A percentile compares a stretch with the other conserved stretches of the same genome.
phyloP scores from a whole-genome alignment of 1,284 basidiomycete genomes.

The Ganoderma sinense region DNA sequence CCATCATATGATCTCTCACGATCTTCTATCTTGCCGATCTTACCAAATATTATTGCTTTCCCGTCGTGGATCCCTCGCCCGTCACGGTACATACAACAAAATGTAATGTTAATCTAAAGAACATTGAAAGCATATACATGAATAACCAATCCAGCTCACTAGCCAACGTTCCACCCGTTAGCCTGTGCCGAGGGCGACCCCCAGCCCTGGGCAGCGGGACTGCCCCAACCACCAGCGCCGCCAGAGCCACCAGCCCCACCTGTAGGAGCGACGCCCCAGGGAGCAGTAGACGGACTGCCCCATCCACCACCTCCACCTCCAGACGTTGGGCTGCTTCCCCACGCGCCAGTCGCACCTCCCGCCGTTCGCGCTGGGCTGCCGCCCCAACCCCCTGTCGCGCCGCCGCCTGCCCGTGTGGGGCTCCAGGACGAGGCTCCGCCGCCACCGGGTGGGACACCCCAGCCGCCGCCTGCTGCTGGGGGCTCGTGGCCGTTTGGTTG shows the following conservation, averaged over 20 bases:
- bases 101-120: conserved; percentile 7
- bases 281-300: conserved; percentile 9
- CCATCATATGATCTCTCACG: not conserved
- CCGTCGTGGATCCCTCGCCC: not conserved
- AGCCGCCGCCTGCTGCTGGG: conserved; percentile 23
- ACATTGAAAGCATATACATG: conserved; percentile 10
- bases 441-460: conserved; percentile 31
- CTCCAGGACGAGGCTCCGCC: conserved; percentile 24
- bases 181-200: conserved; percentile 47
- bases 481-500: conserved; percentile 33
- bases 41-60: not conserved
- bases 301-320: conserved; percentile 24
- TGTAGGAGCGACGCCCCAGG: conserved; percentile 5
- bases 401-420: conserved; percentile 19
- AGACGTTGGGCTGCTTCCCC: conserved; percentile 15
- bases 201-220: conserved; percentile 36
- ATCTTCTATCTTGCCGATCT: not conserved
- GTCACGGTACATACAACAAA: not conserved
- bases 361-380: conserved; percentile 16
- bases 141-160: conserved; percentile 26
- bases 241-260: conserved; percentile 7
- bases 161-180: conserved; percentile 48
- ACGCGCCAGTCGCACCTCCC: conserved; percentile 13
- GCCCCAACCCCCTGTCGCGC: conserved; percentile 11
- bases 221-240: conserved; percentile 27